These are phyloP conservation scores for Beauveria varroae DNA, from an alignment of 2,329 filamentous ascomycete species.

Conservation along the genomic window DNA sequence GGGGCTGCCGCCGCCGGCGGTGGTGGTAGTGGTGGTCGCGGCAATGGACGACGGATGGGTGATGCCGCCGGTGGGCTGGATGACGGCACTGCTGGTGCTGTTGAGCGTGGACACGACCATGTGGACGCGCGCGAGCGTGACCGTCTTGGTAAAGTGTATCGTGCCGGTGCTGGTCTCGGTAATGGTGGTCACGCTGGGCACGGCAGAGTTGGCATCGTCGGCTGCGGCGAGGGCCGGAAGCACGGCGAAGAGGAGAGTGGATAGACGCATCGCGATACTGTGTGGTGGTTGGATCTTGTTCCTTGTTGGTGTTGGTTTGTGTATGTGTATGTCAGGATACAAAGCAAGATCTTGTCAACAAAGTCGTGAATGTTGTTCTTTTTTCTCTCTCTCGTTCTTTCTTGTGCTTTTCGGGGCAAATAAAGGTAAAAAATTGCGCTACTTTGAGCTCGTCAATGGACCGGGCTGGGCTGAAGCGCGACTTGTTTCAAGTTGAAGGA, in stretches of 20 bases:
- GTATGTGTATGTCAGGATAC: background rate
- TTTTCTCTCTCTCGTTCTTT: no score
- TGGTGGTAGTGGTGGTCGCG: background rate
- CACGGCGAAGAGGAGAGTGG: constrained; percentile 38
- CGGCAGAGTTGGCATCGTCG: constrained; percentile 17
- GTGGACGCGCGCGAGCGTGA: constrained; percentile 42
- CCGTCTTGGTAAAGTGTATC: constrained; percentile 41
- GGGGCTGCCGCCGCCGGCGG: constrained; percentile 15
- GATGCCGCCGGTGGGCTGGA: constrained; percentile 22
- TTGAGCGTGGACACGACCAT: constrained; percentile 26
- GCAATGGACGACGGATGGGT: constrained; percentile 7
- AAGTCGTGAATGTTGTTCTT: no score
- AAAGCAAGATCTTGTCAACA: background rate
- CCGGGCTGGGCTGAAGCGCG: background rate
- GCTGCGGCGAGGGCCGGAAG: constrained; percentile 49
- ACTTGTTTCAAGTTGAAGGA: constrained; percentile 9
- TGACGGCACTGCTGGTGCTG: constrained; percentile 27
- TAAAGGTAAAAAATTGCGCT: no score
- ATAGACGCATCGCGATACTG: constrained; percentile 30
- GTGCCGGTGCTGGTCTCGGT: constrained; percentile 42
- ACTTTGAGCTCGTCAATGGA: background rate
- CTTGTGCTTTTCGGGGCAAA: no score
- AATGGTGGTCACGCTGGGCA: constrained; percentile 20
- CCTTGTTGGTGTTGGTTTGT: constrained; percentile 13
- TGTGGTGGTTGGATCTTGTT: constrained; percentile 16